These are phyloP conservation scores for Lathyrus oleraceus DNA, from an alignment of 306 rosid genomes.

Conservation along the genomic window DNA sequence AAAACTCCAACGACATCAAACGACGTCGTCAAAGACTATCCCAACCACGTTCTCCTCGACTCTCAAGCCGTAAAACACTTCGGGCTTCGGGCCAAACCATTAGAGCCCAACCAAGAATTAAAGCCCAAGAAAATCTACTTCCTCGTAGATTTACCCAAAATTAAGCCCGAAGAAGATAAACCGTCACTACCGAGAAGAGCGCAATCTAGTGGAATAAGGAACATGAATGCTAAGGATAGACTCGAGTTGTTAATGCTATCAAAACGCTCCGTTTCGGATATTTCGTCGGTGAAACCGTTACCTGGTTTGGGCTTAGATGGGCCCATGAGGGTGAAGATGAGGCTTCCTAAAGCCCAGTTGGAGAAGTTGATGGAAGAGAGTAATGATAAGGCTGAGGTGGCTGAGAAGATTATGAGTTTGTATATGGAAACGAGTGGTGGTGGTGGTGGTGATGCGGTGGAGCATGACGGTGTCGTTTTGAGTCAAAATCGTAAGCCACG, in stretches of 20 bases:
- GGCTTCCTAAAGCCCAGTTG: constrained; percentile 68
- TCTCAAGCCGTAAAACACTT: constrained; percentile 63
- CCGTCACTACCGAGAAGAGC: constrained; percentile 43
- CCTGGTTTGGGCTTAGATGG: constrained; percentile 17
- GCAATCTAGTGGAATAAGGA: constrained; percentile 55
- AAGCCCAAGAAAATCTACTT: constrained; percentile 67
- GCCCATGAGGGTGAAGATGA: constrained; percentile 59
- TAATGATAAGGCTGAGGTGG: constrained; percentile 50
- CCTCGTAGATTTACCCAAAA: constrained; percentile 56
- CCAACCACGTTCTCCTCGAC: constrained; percentile 58
- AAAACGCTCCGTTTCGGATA: constrained; percentile 63
- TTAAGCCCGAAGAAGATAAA: constrained; percentile 21
- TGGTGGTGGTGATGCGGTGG: constrained; percentile 23
- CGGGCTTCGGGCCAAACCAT: constrained; percentile 72
- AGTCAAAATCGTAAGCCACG: constrained; percentile 38
- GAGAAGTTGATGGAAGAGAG: constrained; percentile 67
- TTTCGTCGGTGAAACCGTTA: constrained; percentile 30
- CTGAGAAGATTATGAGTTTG: constrained; percentile 65
- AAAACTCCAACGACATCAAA: constrained; percentile 54
- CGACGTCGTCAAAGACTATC: constrained; percentile 66
- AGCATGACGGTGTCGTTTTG: constrained; percentile 29
- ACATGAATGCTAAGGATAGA: constrained; percentile 66
- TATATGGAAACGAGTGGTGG: constrained; percentile 29
- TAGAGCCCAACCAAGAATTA: constrained; percentile 59
- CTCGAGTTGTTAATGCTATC: constrained; percentile 78